Conservation (phyloP, 352 stramenopile species). For the Salisapilia sapeloensis region DNA sequence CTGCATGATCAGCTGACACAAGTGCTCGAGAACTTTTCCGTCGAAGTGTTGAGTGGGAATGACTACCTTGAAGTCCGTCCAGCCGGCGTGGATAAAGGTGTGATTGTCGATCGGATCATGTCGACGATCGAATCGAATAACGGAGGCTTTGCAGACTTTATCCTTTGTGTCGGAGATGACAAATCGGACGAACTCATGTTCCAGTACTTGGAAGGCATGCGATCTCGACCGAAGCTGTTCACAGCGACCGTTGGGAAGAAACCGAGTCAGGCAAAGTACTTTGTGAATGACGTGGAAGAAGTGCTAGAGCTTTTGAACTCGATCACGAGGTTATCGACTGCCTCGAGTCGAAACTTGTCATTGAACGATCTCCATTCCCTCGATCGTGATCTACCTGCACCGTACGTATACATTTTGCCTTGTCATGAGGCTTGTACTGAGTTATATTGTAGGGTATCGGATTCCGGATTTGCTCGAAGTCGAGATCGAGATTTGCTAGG, state of each 20-base stretch:
- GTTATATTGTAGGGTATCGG: too few relatives aligned
- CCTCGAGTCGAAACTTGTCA: conserved; percentile 69
- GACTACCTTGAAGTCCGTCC: conserved; percentile 91
- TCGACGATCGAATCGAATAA: conserved; percentile 68
- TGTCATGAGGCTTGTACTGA: conserved; percentile 1
- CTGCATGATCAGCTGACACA: conserved; percentile 95
- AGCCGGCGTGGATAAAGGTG: conserved; percentile 96
- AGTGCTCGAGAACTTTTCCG: conserved; percentile 89
- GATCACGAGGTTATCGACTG: conserved; percentile 72
- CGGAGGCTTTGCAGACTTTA: conserved; percentile 87
- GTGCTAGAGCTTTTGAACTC: conserved; percentile 88
- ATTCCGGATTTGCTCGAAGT: too few relatives aligned
- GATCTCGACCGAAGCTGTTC: conserved; percentile 66
- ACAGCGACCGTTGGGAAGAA: conserved; percentile 98
- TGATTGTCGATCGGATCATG: conserved; percentile 93
- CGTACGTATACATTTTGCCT: conserved; percentile 12
- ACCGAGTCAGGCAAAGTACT: conserved; percentile 93
- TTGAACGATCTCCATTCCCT: conserved; percentile 71
- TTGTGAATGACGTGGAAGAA: conserved; percentile 95
- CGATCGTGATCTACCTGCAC: conserved; percentile 24
- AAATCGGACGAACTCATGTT: conserved; percentile 98
- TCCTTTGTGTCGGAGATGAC: conserved; percentile 96
- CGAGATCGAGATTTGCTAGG: too few relatives aligned
- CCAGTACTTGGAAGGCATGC: conserved; percentile 61
- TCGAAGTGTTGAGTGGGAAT: conserved; percentile 85